Base-by-base conservation (phyloP, 2,329 filamentous ascomycete genomes). In the Fusarium continuum region DNA sequence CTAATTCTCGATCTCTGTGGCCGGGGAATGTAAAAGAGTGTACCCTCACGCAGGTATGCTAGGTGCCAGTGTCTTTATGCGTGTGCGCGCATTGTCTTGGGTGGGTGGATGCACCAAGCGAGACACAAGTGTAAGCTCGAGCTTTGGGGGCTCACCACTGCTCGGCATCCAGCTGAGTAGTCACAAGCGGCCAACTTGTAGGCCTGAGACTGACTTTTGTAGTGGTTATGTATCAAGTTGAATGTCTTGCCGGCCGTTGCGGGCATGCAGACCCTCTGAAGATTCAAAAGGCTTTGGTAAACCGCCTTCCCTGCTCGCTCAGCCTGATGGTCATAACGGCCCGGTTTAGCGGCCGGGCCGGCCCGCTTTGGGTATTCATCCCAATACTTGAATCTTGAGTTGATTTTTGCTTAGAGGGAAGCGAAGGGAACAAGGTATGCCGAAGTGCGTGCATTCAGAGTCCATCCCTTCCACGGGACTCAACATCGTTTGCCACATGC, bases 341-440 rank as follows among this genome's bases (percentile, higher is more conserved):
- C 69, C 65, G 69, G 67, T 59, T 56, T 53, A 49, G 52, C 46
- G 65, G 55, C 69, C 67, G 65, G 69, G 23, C 67, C 67, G 69
- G 69, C 57, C 69, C 69, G 67, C 64, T 64, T 62, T 59, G 45
- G 51, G 40, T 49, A 48, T 57, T 55, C 45, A 60, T 56, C 49
- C 38, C 56, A 63, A 49, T 43, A 36, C 32, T 59, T 36, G 40
- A 48, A 38, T 46, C 46, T 32, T 23, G 35, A 38, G 35, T 38
- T 43, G 41, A 25, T 25, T 41, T n/a, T 45, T 56, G 35, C 25
- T 29, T 58, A 25, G 23, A 48, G 46, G 31, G 32, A 25, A 38
- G 20, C 25, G 39, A 46, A 7, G 44, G 36, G 40, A 49, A 29
- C 40, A 44, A 49, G 39, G 28, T 48, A 48, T 34, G 49, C 49